Base-by-base conservation (phyloP, 768 basidiomycete species). In the Amanita phalloides region DNA sequence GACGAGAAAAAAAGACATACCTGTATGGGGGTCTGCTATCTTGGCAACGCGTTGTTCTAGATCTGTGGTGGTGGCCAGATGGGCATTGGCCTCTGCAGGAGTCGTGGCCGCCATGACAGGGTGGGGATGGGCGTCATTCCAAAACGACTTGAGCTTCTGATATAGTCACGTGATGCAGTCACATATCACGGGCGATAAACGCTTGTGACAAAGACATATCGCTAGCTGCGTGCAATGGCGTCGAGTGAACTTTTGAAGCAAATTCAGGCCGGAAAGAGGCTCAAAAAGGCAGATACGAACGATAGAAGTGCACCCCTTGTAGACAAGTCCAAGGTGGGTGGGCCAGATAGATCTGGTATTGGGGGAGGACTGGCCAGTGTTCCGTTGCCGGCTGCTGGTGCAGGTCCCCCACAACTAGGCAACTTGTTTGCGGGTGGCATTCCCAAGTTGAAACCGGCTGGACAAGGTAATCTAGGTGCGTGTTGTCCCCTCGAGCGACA, bases 391-490 rank as follows among this genome's bases (percentile, higher is more conserved):
- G 56, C 58, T 57, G 58, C 62, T 10, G 64, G 58, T 48, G 69
- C 65, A 21, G 75, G 72, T 37, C 81, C 90, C 25, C 88, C 90
- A 23, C 90, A 93, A 64, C 70, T 94, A 3, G 92, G 81, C 30
- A 84, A 80, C 1, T 66, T 96, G 9, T 94, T 96, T 61, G 90
- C 92, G 42, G 91, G 90, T 13, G 92, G 93, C 1, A 82, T 95
- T 72, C 93, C 93, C 3, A 93, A 88, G 62, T 63, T 95, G 61
- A 94, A 86, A 71, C 80, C 90, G 42, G 76, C 86, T n/a, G 86
- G 81, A 10, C 76, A 79, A 53, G 73, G 61, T 49, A 74, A 70
- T 64, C 65, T 73, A 51, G 78, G 86, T 85, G 61, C 54, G 73
- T 57, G 41, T 41, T 54, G 55, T 49, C 6, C 21, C 26, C 25